These are phyloP conservation scores for Oryza coarctata DNA, from an alignment of 176 grass and related monocot genomes.

Conservation along the genomic window DNA sequence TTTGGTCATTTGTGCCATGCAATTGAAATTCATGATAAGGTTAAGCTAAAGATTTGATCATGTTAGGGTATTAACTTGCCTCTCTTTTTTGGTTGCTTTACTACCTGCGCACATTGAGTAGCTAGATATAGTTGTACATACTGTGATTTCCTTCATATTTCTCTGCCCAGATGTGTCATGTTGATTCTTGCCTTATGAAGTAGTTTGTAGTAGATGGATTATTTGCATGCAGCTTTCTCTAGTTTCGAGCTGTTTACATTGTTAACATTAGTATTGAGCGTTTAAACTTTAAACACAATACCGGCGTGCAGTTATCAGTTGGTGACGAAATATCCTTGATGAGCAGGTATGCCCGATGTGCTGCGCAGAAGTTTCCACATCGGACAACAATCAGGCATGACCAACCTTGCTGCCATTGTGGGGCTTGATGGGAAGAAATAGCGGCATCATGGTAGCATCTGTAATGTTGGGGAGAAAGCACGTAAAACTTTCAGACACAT, in stretches of 20 bases:
- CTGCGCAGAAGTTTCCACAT: slow-evolving; percentile 82
- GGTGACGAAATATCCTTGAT: slow-evolving; percentile 25
- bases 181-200: slow-evolving; percentile 16
- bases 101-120: neutral
- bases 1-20: neutral
- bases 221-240: neutral
- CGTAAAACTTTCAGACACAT: neutral
- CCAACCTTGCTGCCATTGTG: neutral
- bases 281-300: neutral
- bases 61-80: neutral
- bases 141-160: neutral
- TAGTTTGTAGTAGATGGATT: neutral
- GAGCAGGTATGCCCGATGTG: slow-evolving; percentile 87
- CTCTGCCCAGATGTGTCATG: neutral
- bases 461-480: slow-evolving; percentile 22
- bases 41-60: neutral
- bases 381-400: slow-evolving; percentile 57
- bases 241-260: neutral
- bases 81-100: slow-evolving; percentile 4
- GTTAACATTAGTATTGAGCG: neutral
- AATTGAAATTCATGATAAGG: neutral
- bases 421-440: slow-evolving; percentile 24
- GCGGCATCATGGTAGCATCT: slow-evolving; percentile 21
- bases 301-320: neutral
- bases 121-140: slow-evolving; percentile 1